phyloP scores from a whole-genome alignment of 1,284 basidiomycete genomes.

The Abortiporus biennis region DNA sequence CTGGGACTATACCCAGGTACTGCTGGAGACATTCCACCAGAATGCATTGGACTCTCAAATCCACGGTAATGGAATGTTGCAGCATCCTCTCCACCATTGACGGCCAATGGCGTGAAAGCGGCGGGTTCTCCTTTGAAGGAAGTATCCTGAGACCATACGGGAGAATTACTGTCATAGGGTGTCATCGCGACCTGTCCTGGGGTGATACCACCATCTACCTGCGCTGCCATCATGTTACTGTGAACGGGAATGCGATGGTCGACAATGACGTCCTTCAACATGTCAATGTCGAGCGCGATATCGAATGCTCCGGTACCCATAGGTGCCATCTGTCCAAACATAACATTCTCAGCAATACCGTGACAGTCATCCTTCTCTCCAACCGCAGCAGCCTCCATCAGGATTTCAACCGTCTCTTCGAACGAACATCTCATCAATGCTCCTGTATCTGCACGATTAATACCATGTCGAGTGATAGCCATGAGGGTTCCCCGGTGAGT shows the following conservation, averaged over 20 bases:
- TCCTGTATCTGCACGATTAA: slow-evolving; percentile 96
- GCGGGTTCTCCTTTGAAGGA: slow-evolving; percentile 80
- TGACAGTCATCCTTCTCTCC: slow-evolving; percentile 98
- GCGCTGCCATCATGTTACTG: slow-evolving; percentile 68
- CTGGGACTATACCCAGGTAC: slow-evolving; percentile 77
- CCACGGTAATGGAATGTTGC: slow-evolving; percentile 68
- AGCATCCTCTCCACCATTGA: slow-evolving; percentile 80
- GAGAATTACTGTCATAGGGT: slow-evolving; percentile 90
- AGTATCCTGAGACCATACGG: slow-evolving; percentile 64
- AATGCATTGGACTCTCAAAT: slow-evolving; percentile 78
- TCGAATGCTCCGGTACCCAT: slow-evolving; percentile 97
- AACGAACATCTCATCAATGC: slow-evolving; percentile 98
- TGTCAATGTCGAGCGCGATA: slow-evolving; percentile 93
- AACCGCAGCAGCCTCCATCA: slow-evolving; percentile 97
- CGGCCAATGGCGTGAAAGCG: slow-evolving; percentile 91
- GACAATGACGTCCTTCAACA: slow-evolving; percentile 98
- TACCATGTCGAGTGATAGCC: slow-evolving; percentile 99
- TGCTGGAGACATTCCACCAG: slow-evolving; percentile 76
- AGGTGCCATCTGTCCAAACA: slow-evolving; percentile 98
- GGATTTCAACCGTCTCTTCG: slow-evolving; percentile 98
- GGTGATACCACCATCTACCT: slow-evolving; percentile 85
- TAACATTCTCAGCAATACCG: slow-evolving; percentile 96
- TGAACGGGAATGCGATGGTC: slow-evolving; percentile 92
- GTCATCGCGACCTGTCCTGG: slow-evolving; percentile 91
- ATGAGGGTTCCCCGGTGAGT: slow-evolving; percentile 93